A percentile compares a stretch with the other conserved stretches of the same genome.
Conservation (phyloP, 208 protist species). For the Acanthamoeba lenticulata region DNA sequence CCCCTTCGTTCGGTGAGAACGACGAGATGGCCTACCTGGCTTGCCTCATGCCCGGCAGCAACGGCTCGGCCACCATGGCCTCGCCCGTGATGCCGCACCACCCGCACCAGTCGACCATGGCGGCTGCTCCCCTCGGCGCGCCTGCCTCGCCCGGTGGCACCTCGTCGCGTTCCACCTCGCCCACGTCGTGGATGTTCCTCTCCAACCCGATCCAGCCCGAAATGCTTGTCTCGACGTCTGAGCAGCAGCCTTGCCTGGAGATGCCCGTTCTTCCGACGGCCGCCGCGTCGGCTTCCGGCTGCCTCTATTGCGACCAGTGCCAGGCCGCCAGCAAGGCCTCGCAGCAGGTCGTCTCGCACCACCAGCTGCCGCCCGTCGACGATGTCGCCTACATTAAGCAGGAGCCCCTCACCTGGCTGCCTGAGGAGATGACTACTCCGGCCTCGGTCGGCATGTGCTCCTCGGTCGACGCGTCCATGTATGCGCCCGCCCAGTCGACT, state of each 20-base stretch:
- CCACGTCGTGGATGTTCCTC: slow-evolving; percentile 50
- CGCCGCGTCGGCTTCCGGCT: background rate
- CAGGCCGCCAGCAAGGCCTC: background rate
- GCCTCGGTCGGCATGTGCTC: background rate
- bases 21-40: slow-evolving; percentile 40
- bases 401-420: slow-evolving; percentile 43
- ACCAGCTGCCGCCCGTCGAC: background rate
- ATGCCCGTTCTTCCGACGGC: background rate
- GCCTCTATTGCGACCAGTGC: slow-evolving; percentile 42
- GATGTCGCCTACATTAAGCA: slow-evolving; percentile 42
- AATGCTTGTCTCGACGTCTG: background rate
- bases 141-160: slow-evolving; percentile 22
- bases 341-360: background rate
- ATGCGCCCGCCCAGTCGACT: background rate
- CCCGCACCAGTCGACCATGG: background rate
- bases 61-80: background rate
- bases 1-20: background rate
- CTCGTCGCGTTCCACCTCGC: background rate
- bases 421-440: slow-evolving; percentile 5
- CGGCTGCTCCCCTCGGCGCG: background rate
- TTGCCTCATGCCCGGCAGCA: background rate
- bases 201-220: slow-evolving; percentile 5
- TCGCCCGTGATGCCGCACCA: background rate
- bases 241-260: slow-evolving; percentile 18
- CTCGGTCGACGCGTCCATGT: background rate